phyloP scores from a whole-genome alignment of 179 eudicot species.

The Nepenthes alata region DNA sequence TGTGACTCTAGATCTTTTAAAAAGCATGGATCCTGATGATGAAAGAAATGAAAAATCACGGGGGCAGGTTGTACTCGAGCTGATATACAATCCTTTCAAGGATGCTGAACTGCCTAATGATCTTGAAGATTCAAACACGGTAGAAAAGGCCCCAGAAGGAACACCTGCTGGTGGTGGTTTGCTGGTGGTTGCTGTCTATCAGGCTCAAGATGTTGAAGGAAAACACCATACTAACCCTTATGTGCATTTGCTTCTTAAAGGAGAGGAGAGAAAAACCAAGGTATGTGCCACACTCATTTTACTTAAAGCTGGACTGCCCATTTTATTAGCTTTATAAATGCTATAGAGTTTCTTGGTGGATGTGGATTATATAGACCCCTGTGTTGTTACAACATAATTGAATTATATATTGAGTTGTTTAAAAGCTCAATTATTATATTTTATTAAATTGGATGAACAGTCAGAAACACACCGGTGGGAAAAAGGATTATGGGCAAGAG shows the following conservation, averaged over 20 bases:
- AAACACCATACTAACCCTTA: constrained; percentile 89
- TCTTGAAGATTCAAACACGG: constrained; percentile 35
- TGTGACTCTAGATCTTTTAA: constrained; percentile 45
- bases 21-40: constrained; percentile 58
- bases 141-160: constrained; percentile 70
- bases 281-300: constrained; percentile 13
- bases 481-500: no score
- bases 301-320: background rate
- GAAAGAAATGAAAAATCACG: constrained; percentile 56
- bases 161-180: constrained; percentile 70
- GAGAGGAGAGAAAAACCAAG: constrained; percentile 88
- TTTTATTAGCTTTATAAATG: no score
- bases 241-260: constrained; percentile 52
- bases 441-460: no score
- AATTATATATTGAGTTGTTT: no score
- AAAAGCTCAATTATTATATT: no score
- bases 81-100: constrained; percentile 68
- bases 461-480: no score
- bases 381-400: no score
- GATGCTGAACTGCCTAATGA: constrained; percentile 49
- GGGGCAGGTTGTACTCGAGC: constrained; percentile 62
- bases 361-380: no score
- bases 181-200: constrained; percentile 54
- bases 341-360: no score
- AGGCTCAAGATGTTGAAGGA: constrained; percentile 86